Percentiles rank a stretch among this genome's conserved stretches.
These are phyloP conservation scores for Triangularia setosa DNA, from an alignment of 2,329 filamentous ascomycete genomes.

Conservation along the genomic window DNA sequence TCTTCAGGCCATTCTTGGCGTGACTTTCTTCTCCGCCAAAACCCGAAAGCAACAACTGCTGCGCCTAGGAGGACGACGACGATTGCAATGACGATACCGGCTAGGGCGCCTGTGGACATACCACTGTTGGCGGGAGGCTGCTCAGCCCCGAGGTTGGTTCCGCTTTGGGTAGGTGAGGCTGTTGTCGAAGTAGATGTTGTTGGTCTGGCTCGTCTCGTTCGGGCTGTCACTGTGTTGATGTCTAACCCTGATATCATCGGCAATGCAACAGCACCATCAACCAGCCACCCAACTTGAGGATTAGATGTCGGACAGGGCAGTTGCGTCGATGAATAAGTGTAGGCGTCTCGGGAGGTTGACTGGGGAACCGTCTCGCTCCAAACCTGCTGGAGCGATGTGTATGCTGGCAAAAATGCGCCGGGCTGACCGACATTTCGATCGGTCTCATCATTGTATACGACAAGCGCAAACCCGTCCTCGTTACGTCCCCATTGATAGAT, in stretches of 20 bases:
- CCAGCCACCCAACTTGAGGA: conserved; percentile 4
- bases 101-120: background rate
- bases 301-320: conserved; percentile 5
- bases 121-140: background rate
- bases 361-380: background rate
- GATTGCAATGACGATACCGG: background rate
- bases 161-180: background rate
- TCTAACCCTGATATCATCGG: conserved; percentile 8
- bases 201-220: background rate
- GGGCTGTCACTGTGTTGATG: conserved; percentile 9
- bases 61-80: background rate
- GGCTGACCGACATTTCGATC: background rate
- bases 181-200: background rate
- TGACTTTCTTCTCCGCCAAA: background rate
- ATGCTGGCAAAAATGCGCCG: background rate
- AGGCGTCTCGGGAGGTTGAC: background rate
- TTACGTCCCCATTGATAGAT: conserved; percentile 13
- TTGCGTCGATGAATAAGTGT: background rate
- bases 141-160: background rate
- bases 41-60: background rate
- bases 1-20: background rate
- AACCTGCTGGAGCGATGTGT: background rate
- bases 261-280: conserved; percentile 3
- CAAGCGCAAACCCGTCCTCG: background rate
- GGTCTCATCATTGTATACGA: conserved; percentile 1